Evolutionary conservation across 1,284 basidiomycete genomes (phyloP).

Genomic region (Malassezia pachydermatis): DNA sequence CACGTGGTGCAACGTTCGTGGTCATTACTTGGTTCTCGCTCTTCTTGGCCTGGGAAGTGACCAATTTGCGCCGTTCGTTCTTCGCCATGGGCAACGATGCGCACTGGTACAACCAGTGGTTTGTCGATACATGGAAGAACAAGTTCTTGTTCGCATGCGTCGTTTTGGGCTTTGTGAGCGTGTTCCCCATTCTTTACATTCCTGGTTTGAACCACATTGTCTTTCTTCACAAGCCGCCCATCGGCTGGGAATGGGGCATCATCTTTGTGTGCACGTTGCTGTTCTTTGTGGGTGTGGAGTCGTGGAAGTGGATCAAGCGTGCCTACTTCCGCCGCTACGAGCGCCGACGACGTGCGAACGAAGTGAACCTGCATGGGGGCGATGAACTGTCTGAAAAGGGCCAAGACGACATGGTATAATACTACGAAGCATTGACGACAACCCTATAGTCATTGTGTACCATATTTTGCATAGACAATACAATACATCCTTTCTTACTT

Average conservation of each 20-base stretch:
- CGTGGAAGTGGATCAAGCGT: slow-evolving; percentile 42
- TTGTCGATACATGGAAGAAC: slow-evolving; percentile 39
- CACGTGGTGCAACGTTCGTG: slow-evolving; percentile 46
- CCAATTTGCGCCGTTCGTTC: slow-evolving; percentile 44
- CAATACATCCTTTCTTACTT: slow-evolving; percentile 5
- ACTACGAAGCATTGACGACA: not conserved
- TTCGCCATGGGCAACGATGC: slow-evolving; percentile 38
- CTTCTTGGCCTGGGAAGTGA: slow-evolving; percentile 48
- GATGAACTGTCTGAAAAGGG: not conserved
- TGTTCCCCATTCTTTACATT: slow-evolving; percentile 55
- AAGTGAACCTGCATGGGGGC: not conserved
- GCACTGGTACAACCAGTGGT: slow-evolving; percentile 34
- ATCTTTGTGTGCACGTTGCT: slow-evolving; percentile 38
- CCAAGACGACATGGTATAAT: not conserved
- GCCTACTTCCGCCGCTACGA: slow-evolving; percentile 16
- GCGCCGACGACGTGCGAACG: not conserved
- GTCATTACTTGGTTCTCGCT: slow-evolving; percentile 46
- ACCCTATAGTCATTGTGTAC: not conserved
- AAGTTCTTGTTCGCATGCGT: slow-evolving; percentile 41
- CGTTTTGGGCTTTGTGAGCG: slow-evolving; percentile 51
- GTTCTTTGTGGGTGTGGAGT: slow-evolving; percentile 38
- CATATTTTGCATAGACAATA: not conserved
- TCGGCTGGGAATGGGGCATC: slow-evolving; percentile 47
- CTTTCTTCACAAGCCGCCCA: slow-evolving; percentile 40
- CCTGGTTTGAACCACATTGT: slow-evolving; percentile 46